Percentiles rank a stretch among this genome's conserved stretches.
phyloP scores from a whole-genome alignment of 768 basidiomycete species.

The Clavaria fumosa region DNA sequence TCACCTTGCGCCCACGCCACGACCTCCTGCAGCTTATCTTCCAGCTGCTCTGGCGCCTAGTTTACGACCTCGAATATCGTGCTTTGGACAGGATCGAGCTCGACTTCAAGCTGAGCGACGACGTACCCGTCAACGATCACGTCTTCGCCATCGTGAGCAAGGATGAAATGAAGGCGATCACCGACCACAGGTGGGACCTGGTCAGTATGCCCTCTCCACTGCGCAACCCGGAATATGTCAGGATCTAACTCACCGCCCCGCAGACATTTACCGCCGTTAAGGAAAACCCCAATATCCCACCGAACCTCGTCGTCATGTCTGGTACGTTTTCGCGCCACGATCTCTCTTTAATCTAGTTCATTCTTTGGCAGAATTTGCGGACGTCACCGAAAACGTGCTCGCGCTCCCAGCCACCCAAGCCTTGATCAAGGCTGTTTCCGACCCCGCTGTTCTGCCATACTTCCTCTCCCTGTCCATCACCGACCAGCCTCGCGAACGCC shows the following conservation, averaged over 20 bases:
- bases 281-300: conserved; percentile 47
- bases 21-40: conserved; percentile 55
- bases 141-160: conserved; percentile 80
- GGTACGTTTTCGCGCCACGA: conserved; percentile 21
- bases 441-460: conserved; percentile 71
- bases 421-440: conserved; percentile 41
- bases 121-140: conserved; percentile 39
- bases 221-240: background rate
- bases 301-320: conserved; percentile 60
- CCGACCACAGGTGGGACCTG: conserved; percentile 71
- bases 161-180: conserved; percentile 55
- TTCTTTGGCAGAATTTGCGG: conserved; percentile 54
- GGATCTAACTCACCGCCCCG: conserved; percentile 1
- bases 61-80: conserved; percentile 65
- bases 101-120: conserved; percentile 57
- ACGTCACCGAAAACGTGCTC: conserved; percentile 65
- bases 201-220: conserved; percentile 30
- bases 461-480: conserved; percentile 38
- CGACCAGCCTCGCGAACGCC: conserved; percentile 70
- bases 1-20: conserved; percentile 70
- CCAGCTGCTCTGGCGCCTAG: conserved; percentile 44
- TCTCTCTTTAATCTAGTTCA: no score
- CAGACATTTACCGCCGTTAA: conserved; percentile 75
- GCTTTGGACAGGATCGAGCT: conserved; percentile 58
- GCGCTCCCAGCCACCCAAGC: conserved; percentile 35